Conservation (phyloP, 2,329 filamentous ascomycete species). For the Aspergillus ochraceoroseus region DNA sequence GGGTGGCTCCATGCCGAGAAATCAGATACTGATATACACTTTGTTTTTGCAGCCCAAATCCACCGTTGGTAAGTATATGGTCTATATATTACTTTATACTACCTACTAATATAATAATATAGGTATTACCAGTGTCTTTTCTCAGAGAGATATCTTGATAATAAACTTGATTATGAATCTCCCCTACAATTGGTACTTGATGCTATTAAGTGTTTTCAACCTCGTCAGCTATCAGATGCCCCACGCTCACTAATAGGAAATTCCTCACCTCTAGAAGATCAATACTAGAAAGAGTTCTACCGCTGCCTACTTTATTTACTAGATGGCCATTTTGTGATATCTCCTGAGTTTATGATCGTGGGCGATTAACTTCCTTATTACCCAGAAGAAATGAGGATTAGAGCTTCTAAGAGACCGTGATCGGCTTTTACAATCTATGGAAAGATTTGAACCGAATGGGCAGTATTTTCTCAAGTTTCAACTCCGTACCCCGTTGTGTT, state of each 20-base stretch:
- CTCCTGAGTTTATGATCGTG: slow-evolving; percentile 17
- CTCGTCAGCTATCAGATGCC: slow-evolving; percentile 13
- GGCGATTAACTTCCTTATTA: slow-evolving; percentile 15
- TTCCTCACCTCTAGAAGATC: slow-evolving; percentile 12
- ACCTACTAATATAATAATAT: slow-evolving; percentile 8
- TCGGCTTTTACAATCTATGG: slow-evolving; percentile 11
- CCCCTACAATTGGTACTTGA: slow-evolving; percentile 14
- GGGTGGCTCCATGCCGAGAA: slow-evolving; percentile 15
- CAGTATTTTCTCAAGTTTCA: slow-evolving; percentile 12
- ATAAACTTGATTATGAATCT: slow-evolving; percentile 5
- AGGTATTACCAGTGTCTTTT: slow-evolving; percentile 11
- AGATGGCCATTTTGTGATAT: slow-evolving; percentile 15
- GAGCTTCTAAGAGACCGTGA: slow-evolving; percentile 15
- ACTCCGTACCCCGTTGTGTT: slow-evolving; percentile 14
- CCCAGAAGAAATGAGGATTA: slow-evolving; percentile 15
- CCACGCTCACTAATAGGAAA: slow-evolving; percentile 10
- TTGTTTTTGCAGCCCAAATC: slow-evolving; percentile 11
- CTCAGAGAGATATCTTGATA: slow-evolving; percentile 4
- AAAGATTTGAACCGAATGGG: slow-evolving; percentile 10
- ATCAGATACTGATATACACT: slow-evolving; percentile 5
- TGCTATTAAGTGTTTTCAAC: slow-evolving; percentile 10
- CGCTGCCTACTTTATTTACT: slow-evolving; percentile 14
- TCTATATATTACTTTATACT: slow-evolving; percentile 8
- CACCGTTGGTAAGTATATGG: slow-evolving; percentile 12
- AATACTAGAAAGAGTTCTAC: slow-evolving; percentile 19